Evolutionary conservation across 192 early-diverging fungal species (phyloP).

Genomic region (Mortierella alpina): DNA sequence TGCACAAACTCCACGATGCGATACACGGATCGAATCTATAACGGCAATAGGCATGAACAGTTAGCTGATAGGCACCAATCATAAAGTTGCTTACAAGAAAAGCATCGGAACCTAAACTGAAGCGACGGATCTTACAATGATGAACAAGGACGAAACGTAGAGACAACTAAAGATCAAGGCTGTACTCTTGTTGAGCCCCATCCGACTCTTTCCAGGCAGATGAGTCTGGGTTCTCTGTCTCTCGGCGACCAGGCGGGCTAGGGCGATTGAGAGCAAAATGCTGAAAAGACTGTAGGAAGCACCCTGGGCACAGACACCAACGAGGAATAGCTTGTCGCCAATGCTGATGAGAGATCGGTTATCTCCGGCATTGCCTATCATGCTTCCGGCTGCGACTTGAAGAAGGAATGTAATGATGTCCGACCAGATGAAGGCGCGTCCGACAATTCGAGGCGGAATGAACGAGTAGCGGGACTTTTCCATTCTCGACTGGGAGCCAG

Average conservation of each 20-base stretch:
- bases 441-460: conserved; percentile 40
- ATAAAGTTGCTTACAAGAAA: background rate
- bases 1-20: conserved; percentile 33
- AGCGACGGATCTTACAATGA: conserved; percentile 18
- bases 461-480: conserved; percentile 29
- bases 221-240: background rate
- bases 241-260: conserved; percentile 9
- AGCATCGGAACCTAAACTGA: too few species aligned
- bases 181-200: conserved; percentile 8
- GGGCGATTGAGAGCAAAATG: conserved; percentile 4
- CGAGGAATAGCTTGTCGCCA: conserved; percentile 25
- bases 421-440: conserved; percentile 25
- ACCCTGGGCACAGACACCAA: conserved; percentile 31
- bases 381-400: conserved; percentile 27
- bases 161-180: background rate
- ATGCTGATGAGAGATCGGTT: conserved; percentile 5
- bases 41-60: background rate
- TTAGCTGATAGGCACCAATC: too few species aligned
- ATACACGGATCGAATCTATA: conserved; percentile 29
- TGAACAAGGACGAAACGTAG: conserved; percentile 31
- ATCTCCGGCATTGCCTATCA: background rate
- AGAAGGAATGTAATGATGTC: conserved; percentile 20
- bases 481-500: background rate
- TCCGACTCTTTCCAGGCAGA: background rate
- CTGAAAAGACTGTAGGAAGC: conserved; percentile 24